Base-by-base conservation (phyloP, 495 filamentous ascomycete species). In the Haplographium delicatum region DNA sequence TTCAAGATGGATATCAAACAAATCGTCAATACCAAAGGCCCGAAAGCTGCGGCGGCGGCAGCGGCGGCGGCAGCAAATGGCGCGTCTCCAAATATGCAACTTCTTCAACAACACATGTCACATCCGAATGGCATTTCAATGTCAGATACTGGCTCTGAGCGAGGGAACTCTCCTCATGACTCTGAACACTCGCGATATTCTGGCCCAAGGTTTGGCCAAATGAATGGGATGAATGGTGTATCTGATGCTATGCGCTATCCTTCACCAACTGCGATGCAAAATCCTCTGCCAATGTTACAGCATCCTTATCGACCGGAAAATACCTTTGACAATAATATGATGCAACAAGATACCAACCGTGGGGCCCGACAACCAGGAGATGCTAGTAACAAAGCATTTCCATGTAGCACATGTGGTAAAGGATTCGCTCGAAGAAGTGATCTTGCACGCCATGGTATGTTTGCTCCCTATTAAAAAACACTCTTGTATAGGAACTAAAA, bases 381-480 rank as follows among this genome's bases (percentile, higher is more conserved):
- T 26, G 44, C n/a, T n/a, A n/a, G n/a, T n/a, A 39, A 22, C 54
- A 96, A 96, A 66, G 84, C 87, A 1, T 98, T 93, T 59, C 83
- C 89, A n/a, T 98, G 93, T 66, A 84, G 80, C 24, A 88, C 83
- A 9, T 98, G 93, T 65, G 80, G 76, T 24, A 98, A 98, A 65
- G 88, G 85, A 15, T 98, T 98, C 63, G 93, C 93, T 44, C 78
- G 93, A 53, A 77, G 93, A 47, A 97, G 94, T 68, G 93, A 98
- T 68, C 80, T 98, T 8, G 89, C 93, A 40, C 79, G 93, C 37
- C 93, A 98, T 69, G 93, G 93, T 96, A 81, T 65, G 84, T 68
- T 13, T 18, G 38, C 19, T n/a, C 26, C 26, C 23, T 26, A n/a
- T n/a, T n/a, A n/a, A n/a, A n/a, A n/a, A n/a, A n/a, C n/a, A n/a